Evolutionary conservation across 345 rosid genomes (phyloP), one percentile per base, ranked within the genome.

Genomic region (Erodium maritimum): DNA sequence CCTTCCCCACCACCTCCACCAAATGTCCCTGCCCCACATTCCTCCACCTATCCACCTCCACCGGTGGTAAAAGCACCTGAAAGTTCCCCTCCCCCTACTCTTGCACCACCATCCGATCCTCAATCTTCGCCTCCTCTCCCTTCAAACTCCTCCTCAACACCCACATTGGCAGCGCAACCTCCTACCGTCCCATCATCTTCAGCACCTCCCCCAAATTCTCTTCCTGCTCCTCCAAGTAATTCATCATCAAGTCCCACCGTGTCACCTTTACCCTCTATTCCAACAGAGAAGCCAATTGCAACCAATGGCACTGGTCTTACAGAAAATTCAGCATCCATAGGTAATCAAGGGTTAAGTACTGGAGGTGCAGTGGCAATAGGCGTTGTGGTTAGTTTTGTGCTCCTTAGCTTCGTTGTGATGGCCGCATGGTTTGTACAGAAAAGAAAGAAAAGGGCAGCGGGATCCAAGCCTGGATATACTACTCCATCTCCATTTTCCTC

Each of bases 401-500:
- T 75, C 19, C 78, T 87, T 21, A 77, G 90, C 62, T 72, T 93
- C 74, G 71, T 91, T 60, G 85, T 82, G 20, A 63, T 79, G 77
- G 94, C 80, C 55, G 81, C 79, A 59, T 93, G 88, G 94, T 65
- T 89, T 50, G 71, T 65, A 54, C 79, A 72, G 19, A 82, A 74
- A 71, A 79, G 82, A 48, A 89, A 79, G 76, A 68, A 75, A 74
- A 85, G 65, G 79, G 78, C 67, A 19, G 63, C 58, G 25, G 74
- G 73, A 58, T 50, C 77, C 22, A 71, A 79, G 37, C 61, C 64
- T 69, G 86, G 84, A 18, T 82, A 87, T 64, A 59, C 65, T 42
- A 72, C 83, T 83, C 86, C 91, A 52, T 93, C 97, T 20, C 84
- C 95, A 54, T 73, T 74, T 71, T 89, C 90, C 52, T 88, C 96